These are phyloP conservation scores for Cryptosporidium viatorum DNA, from an alignment of 169 alveolate genomes.

Conservation along the genomic window DNA sequence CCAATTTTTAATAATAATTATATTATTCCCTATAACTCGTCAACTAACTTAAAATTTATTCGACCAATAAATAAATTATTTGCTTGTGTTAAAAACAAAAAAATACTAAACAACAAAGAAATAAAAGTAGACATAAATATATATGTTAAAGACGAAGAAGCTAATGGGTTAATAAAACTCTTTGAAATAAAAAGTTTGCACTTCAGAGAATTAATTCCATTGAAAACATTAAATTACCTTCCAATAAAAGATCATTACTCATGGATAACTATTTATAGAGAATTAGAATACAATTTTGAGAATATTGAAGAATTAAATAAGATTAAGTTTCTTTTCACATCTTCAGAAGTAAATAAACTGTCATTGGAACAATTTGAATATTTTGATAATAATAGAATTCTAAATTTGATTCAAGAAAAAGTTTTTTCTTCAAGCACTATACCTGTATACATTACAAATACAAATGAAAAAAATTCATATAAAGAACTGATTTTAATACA, in stretches of 20 bases:
- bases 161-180: neutral
- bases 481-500: conserved; percentile 19
- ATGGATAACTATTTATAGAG: conserved; percentile 22
- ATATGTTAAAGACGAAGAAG: neutral
- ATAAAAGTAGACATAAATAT: conserved; percentile 16
- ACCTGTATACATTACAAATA: conserved; percentile 41
- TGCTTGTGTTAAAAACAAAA: conserved; percentile 18
- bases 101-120: conserved; percentile 4
- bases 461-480: conserved; percentile 36
- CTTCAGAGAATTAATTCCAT: conserved; percentile 3
- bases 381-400: neutral
- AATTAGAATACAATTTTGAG: conserved; percentile 1
- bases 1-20: neutral
- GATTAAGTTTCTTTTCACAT: conserved; percentile 5
- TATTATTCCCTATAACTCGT: conserved; percentile 1
- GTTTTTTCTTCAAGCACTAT: neutral
- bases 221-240: neutral
- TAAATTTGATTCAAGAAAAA: conserved; percentile 12
- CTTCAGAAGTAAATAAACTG: neutral
- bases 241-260: conserved; percentile 32
- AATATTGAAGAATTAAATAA: neutral
- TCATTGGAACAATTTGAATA: conserved; percentile 7
- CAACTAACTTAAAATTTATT: conserved; percentile 5
- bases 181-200: neutral
- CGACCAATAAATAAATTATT: conserved; percentile 16